phyloP scores from a whole-genome alignment of 2,329 filamentous ascomycete species.

The Biscogniauxia mediterranea region DNA sequence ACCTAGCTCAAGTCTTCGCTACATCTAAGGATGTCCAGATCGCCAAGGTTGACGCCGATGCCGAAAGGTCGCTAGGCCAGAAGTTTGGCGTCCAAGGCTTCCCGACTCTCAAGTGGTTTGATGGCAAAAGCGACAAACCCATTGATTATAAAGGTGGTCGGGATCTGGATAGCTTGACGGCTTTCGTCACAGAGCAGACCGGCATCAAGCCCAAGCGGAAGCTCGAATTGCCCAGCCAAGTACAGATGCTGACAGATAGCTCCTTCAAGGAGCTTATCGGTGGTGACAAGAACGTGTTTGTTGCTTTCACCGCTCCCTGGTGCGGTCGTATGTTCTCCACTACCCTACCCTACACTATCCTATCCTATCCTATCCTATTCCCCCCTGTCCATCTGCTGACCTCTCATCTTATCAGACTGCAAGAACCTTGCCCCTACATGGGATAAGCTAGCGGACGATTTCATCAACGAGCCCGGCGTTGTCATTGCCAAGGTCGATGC shows the following conservation, averaged over 20 bases:
- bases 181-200: constrained; percentile 86
- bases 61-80: constrained; percentile 79
- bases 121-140: constrained; percentile 86
- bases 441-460: constrained; percentile 84
- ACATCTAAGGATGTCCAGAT: constrained; percentile 74
- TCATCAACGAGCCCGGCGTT: constrained; percentile 72
- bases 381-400: constrained; percentile 18
- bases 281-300: constrained; percentile 82
- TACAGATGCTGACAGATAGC: constrained; percentile 76
- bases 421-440: constrained; percentile 88
- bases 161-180: constrained; percentile 79
- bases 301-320: constrained; percentile 98
- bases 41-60: constrained; percentile 94
- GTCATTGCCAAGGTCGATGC: constrained; percentile 94
- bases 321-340: constrained; percentile 80
- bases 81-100: constrained; percentile 90
- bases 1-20: constrained; percentile 74
- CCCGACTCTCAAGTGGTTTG: constrained; percentile 96
- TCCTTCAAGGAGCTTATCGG: constrained; percentile 78
- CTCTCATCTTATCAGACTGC: constrained; percentile 68
- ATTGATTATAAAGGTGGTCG: constrained; percentile 83
- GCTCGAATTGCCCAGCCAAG: constrained; percentile 68
- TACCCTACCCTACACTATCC: constrained; percentile 6
- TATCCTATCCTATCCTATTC: background rate
- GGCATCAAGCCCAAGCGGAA: constrained; percentile 78